Percentiles rank a stretch among this genome's conserved stretches.
Conservation (phyloP, 495 filamentous ascomycete species). For the Aspergillus affinis region DNA sequence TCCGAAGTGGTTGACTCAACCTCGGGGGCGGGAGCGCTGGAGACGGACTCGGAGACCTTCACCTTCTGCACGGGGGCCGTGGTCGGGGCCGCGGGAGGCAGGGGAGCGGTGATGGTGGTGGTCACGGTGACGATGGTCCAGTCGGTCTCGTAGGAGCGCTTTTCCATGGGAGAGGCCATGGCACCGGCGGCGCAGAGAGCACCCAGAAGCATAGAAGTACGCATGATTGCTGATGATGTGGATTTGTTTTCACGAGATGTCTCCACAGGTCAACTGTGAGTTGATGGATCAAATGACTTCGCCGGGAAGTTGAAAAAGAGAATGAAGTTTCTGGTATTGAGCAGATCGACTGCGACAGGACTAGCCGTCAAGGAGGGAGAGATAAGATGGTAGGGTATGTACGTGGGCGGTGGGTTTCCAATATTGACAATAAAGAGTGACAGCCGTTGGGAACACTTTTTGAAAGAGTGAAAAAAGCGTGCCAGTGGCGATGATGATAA, state of each 20-base stretch:
- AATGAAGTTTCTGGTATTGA: conserved; percentile 10
- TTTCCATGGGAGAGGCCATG: conserved; percentile 55
- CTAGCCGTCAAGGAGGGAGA: conserved; percentile 8
- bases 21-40: conserved; percentile 13
- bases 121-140: conserved; percentile 60
- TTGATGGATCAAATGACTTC: conserved; percentile 32
- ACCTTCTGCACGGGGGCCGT: conserved; percentile 18
- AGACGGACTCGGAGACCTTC: conserved; percentile 13
- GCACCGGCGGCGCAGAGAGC: conserved; percentile 62
- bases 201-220: conserved; percentile 60
- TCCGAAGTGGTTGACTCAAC: conserved; percentile 15
- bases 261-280: conserved; percentile 32
- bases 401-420: conserved; percentile 21
- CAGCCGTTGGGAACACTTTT: conserved; percentile 37
- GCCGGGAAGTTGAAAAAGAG: conserved; percentile 38
- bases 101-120: conserved; percentile 57
- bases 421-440: conserved; percentile 38
- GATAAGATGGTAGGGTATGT: conserved; percentile 11
- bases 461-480: conserved; percentile 40
- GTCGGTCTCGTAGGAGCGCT: conserved; percentile 55
- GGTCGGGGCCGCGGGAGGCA: conserved; percentile 25
- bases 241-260: conserved; percentile 16
- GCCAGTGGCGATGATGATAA: conserved; percentile 17
- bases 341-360: conserved; percentile 43
- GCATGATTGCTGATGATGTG: conserved; percentile 56